These are phyloP conservation scores for Diatrype stigma DNA, from an alignment of 2,329 filamentous ascomycete species.

Conservation along the genomic window DNA sequence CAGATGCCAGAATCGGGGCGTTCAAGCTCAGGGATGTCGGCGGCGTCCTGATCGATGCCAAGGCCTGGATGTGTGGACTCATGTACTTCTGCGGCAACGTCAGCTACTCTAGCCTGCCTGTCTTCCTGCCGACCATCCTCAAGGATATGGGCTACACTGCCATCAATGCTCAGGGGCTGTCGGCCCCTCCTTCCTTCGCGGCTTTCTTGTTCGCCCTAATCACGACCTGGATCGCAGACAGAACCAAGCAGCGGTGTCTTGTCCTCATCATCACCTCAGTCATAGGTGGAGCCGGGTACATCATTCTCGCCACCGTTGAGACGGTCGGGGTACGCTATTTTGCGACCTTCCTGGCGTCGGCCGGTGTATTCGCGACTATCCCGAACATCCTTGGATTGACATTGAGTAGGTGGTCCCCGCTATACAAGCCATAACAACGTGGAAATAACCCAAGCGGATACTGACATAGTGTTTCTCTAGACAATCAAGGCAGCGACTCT, in stretches of 20 bases:
- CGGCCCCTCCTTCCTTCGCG: conserved; percentile 21
- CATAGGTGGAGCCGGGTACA: conserved; percentile 22
- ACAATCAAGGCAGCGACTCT: conserved; percentile 24
- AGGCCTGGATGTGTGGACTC: conserved; percentile 68
- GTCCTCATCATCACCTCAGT: conserved; percentile 15
- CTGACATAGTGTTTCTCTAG: no score
- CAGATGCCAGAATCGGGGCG: conserved; percentile 30
- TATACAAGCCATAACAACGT: neutral
- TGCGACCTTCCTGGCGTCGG: conserved; percentile 42
- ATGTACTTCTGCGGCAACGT: conserved; percentile 90
- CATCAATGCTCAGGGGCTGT: conserved; percentile 22
- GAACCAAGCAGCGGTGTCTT: conserved; percentile 22
- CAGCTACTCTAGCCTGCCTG: conserved; percentile 79
- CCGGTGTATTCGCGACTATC: conserved; percentile 32
- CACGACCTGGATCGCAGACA: conserved; percentile 23
- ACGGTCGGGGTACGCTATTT: conserved; percentile 40
- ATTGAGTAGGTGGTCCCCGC: conserved; percentile 15
- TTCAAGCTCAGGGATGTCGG: conserved; percentile 54
- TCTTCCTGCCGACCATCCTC: conserved; percentile 81
- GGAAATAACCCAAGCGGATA: no score
- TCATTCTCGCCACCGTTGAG: conserved; percentile 24
- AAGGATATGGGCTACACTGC: conserved; percentile 64
- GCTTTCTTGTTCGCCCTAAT: conserved; percentile 21
- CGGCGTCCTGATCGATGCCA: conserved; percentile 58
- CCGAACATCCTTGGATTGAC: conserved; percentile 22